Evolutionary conservation across 306 rosid species (phyloP).

Genomic region (Prunus fruticosa): DNA sequence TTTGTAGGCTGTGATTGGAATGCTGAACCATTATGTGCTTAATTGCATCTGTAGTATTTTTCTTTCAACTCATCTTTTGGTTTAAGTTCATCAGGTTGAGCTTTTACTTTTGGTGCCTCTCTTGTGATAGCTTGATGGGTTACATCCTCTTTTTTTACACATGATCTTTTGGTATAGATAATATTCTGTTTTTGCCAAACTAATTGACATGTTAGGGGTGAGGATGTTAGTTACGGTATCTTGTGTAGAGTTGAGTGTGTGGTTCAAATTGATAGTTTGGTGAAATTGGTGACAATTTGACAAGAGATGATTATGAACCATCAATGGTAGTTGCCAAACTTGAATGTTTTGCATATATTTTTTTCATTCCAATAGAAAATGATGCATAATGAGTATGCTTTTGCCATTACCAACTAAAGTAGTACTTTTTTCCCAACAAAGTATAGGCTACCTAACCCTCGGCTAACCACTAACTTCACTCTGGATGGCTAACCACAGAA

Average conservation of each 20-base stretch:
- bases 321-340: too few species aligned
- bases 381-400: background rate
- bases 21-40: conserved; percentile 33
- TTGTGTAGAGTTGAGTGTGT: too few species aligned
- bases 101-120: background rate
- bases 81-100: background rate
- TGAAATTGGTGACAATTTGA: too few species aligned
- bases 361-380: background rate
- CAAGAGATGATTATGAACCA: too few species aligned
- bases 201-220: too few species aligned
- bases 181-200: background rate
- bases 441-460: conserved; percentile 5
- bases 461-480: too few species aligned
- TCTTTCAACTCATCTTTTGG: background rate
- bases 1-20: conserved; percentile 63
- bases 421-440: too few species aligned
- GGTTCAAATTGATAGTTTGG: too few species aligned
- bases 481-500: background rate
- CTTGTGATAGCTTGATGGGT: background rate
- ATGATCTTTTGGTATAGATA: background rate
- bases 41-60: conserved; percentile 20
- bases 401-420: too few species aligned
- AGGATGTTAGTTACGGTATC: too few species aligned
- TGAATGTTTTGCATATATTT: background rate
- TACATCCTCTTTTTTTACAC: background rate